A percentile compares a stretch with the other conserved stretches of the same genome.
phyloP scores from a whole-genome alignment of 1,139 yeast species.

The Debaryomyces sp. region DNA sequence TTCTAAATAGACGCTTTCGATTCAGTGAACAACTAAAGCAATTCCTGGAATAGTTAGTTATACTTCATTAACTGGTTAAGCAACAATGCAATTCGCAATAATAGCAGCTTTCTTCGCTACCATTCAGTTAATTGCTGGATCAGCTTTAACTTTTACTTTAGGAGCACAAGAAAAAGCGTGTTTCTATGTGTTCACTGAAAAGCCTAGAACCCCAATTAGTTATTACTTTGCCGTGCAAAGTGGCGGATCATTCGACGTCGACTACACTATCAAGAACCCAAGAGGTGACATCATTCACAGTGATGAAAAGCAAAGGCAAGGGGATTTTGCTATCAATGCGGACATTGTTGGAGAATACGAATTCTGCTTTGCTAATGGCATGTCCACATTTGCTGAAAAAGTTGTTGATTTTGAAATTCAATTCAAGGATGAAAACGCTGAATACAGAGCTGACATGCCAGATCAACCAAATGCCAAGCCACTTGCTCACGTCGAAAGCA shows the following conservation, averaged over 20 bases:
- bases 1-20: background rate
- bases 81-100: conserved; percentile 18
- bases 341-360: conserved; percentile 81
- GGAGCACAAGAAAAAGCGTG: conserved; percentile 82
- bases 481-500: conserved; percentile 60
- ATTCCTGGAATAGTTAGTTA: background rate
- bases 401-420: conserved; percentile 86
- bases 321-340: conserved; percentile 79
- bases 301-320: conserved; percentile 76
- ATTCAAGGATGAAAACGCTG: conserved; percentile 49
- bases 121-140: conserved; percentile 40
- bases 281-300: conserved; percentile 56
- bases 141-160: conserved; percentile 75
- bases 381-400: conserved; percentile 87
- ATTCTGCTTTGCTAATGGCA: conserved; percentile 85
- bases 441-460: conserved; percentile 68
- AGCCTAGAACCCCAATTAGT: conserved; percentile 64
- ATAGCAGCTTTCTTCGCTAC: conserved; percentile 25
- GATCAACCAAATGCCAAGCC: conserved; percentile 59
- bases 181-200: conserved; percentile 72
- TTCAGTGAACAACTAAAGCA: background rate
- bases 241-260: conserved; percentile 87
- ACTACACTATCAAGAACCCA: conserved; percentile 75
- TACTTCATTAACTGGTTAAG: background rate
- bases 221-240: conserved; percentile 92